These are phyloP conservation scores for Ambrosia trifida DNA, from an alignment of 129 eudicot genomes.

Conservation along the genomic window DNA sequence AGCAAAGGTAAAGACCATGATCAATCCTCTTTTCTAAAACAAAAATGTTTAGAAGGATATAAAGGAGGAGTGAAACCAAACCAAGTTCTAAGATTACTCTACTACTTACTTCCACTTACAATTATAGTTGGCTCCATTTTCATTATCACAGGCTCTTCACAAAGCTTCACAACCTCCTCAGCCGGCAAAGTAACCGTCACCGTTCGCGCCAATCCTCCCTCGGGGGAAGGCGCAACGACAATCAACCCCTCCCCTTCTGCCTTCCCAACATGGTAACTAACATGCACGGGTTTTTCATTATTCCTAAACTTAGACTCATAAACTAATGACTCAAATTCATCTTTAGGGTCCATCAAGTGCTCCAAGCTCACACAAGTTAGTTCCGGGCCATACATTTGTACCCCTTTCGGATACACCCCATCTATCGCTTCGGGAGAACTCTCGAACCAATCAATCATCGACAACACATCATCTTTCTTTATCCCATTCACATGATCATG, in stretches of 20 bases:
- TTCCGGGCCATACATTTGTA: constrained; percentile 51
- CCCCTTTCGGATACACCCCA: constrained; percentile 33
- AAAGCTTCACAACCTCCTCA: constrained; percentile 39
- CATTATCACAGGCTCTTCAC: constrained; percentile 46
- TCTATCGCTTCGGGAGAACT: constrained; percentile 26
- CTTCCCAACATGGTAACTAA: constrained; percentile 52
- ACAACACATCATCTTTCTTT: constrained; percentile 37
- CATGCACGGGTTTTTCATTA: constrained; percentile 58
- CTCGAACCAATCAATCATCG: constrained; percentile 37
- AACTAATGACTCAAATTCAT: constrained; percentile 30
- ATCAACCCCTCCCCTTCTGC: constrained; percentile 62
- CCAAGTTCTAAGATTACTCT: neutral
- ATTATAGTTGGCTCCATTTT: constrained; percentile 51
- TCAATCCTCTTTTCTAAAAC: neutral
- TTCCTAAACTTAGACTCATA: constrained; percentile 49
- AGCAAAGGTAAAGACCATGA: neutral
- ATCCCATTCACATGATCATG: constrained; percentile 41
- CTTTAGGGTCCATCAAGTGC: constrained; percentile 36
- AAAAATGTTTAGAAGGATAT: neutral
- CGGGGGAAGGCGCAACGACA: constrained; percentile 55
- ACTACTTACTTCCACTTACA: constrained; percentile 43
- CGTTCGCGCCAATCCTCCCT: constrained; percentile 45
- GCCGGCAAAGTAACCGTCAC: constrained; percentile 56
- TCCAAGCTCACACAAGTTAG: constrained; percentile 56
- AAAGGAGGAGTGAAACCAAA: neutral